These are phyloP conservation scores for Fraxinus floribunda DNA, from an alignment of 305 asterid genomes.

Conservation along the genomic window DNA sequence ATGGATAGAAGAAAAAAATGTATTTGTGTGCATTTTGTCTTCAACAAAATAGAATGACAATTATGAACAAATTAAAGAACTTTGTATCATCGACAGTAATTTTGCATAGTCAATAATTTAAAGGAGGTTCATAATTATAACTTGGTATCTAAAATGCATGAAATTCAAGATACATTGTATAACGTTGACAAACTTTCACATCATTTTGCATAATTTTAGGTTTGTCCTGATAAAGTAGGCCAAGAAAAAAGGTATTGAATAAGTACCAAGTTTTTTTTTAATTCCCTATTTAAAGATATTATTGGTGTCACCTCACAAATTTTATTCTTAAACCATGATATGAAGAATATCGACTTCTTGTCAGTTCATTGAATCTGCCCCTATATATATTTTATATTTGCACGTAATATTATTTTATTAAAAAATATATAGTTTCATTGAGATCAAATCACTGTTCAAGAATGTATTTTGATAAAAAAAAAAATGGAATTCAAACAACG, in stretches of 20 bases:
- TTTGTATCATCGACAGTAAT: background rate
- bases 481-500: too few relatives aligned
- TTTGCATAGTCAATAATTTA: background rate
- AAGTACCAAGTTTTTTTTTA: background rate
- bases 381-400: too few relatives aligned
- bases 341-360: background rate
- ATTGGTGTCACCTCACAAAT: background rate
- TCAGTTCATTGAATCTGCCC: background rate
- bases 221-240: background rate
- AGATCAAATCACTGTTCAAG: too few relatives aligned
- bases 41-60: background rate
- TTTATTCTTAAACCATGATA: background rate
- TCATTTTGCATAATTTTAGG: background rate
- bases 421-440: too few relatives aligned
- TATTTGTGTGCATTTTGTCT: background rate
- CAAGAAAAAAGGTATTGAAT: background rate
- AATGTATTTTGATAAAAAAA: too few relatives aligned
- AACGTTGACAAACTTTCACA: background rate
- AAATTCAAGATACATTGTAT: background rate
- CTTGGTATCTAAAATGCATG: background rate
- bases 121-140: background rate
- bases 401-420: too few relatives aligned
- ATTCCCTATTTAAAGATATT: background rate
- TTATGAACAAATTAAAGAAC: background rate
- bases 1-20: too few relatives aligned